Conservation (phyloP, 768 basidiomycete genomes). For the Xerocomellus amylosporus region DNA sequence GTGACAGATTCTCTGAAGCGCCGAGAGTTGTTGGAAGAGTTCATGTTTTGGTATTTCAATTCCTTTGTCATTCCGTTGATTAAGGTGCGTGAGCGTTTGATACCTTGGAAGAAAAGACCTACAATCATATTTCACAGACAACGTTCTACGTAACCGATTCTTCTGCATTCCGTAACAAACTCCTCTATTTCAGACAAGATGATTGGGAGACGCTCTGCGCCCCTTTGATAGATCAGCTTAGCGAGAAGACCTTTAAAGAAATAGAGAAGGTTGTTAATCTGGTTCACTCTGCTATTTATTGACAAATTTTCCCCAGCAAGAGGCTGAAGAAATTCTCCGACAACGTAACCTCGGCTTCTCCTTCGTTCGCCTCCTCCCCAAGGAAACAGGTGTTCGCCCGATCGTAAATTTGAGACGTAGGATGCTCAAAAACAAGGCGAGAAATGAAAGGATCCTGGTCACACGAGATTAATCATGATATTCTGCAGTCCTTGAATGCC, state of each 20-base stretch:
- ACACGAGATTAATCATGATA: background rate
- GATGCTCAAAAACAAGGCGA: slow-evolving; percentile 35
- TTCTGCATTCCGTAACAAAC: slow-evolving; percentile 73
- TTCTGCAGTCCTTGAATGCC: slow-evolving; percentile 30
- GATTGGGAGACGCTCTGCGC: slow-evolving; percentile 85
- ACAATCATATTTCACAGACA: slow-evolving; percentile 48
- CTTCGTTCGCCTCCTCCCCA: slow-evolving; percentile 85
- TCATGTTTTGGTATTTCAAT: slow-evolving; percentile 94
- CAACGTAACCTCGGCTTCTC: slow-evolving; percentile 79
- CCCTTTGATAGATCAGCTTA: slow-evolving; percentile 77
- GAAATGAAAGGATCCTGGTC: slow-evolving; percentile 4
- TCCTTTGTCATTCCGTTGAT: slow-evolving; percentile 77
- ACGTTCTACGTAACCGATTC: slow-evolving; percentile 95
- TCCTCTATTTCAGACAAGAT: slow-evolving; percentile 91
- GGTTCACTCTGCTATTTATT: background rate
- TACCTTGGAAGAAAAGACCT: background rate
- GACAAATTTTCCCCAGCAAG: slow-evolving; percentile 43
- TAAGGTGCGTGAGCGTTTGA: slow-evolving; percentile 47
- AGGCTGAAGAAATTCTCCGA: slow-evolving; percentile 64
- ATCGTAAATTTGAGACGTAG: slow-evolving; percentile 86
- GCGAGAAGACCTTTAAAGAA: slow-evolving; percentile 63
- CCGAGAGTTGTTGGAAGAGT: slow-evolving; percentile 79
- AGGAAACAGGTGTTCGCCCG: slow-evolving; percentile 91
- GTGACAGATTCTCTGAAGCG: slow-evolving; percentile 73
- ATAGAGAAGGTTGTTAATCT: slow-evolving; percentile 55